Conservation (phyloP, 495 filamentous ascomycete genomes). For the Podospora didyma region DNA sequence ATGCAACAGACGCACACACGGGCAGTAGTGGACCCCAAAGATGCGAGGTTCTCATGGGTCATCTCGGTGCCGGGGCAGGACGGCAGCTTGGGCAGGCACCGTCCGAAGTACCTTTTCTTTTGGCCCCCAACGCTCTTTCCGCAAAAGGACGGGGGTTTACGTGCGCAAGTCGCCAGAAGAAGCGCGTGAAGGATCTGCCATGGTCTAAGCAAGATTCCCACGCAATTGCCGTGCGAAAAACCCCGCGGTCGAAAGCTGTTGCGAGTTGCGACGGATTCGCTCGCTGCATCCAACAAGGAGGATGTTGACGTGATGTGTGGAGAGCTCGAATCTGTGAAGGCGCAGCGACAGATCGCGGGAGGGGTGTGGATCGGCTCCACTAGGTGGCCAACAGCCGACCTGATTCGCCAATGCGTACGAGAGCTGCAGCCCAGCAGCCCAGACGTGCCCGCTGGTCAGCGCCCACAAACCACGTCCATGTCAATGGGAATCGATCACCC, state of each 20-base stretch:
- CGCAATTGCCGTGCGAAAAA: background rate
- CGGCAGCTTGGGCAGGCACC: background rate
- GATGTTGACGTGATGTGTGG: background rate
- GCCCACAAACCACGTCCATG: background rate
- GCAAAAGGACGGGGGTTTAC: background rate
- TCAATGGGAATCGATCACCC: background rate
- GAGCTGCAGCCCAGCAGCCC: background rate
- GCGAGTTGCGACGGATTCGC: background rate
- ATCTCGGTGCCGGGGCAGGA: background rate
- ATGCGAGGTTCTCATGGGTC: background rate
- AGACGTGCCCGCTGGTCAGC: background rate
- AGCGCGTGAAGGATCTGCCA: background rate
- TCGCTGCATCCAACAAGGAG: background rate
- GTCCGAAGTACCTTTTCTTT: background rate
- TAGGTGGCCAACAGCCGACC: background rate
- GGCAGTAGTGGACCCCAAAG: background rate
- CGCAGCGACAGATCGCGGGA: constrained; percentile 2
- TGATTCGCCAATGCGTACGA: constrained; percentile 10
- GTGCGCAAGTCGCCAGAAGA: background rate
- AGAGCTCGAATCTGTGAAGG: background rate
- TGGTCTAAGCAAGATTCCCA: background rate
- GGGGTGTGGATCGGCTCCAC: constrained; percentile 5
- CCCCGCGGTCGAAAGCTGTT: background rate
- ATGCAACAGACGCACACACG: too few species aligned
- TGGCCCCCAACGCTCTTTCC: constrained; percentile 7